A percentile compares a stretch with the other conserved stretches of the same genome.
Conservation (phyloP, 2,329 filamentous ascomycete genomes). For the Meredithiella fracta region DNA sequence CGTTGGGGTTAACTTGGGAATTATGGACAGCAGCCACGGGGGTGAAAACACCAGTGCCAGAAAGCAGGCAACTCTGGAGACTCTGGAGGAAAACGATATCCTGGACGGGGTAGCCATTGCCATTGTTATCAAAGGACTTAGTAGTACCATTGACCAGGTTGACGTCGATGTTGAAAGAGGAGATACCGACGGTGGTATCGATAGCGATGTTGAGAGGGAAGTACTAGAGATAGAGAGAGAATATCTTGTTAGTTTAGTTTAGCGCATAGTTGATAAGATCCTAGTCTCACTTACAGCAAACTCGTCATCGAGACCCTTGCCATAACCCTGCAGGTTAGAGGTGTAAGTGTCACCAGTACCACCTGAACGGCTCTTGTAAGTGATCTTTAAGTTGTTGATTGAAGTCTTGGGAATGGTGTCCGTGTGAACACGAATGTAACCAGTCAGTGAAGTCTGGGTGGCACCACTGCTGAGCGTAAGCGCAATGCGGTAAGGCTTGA, state of each 20-base stretch:
- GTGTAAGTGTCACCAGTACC: slow-evolving; percentile 18
- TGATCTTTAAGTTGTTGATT: slow-evolving; percentile 33
- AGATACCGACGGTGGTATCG: slow-evolving; percentile 40
- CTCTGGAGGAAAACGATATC: slow-evolving; percentile 39
- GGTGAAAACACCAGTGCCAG: slow-evolving; percentile 27
- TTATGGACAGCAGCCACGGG: slow-evolving; percentile 34
- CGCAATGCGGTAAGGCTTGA: slow-evolving; percentile 43
- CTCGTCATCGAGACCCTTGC: slow-evolving; percentile 42
- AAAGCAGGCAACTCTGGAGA: slow-evolving; percentile 38
- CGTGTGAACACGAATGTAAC: slow-evolving; percentile 40
- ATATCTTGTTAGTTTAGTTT: not conserved
- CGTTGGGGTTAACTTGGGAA: slow-evolving; percentile 27
- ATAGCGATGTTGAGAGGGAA: slow-evolving; percentile 35
- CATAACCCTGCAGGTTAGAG: slow-evolving; percentile 18
- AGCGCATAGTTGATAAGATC: not conserved
- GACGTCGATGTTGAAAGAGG: slow-evolving; percentile 40
- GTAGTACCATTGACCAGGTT: slow-evolving; percentile 31
- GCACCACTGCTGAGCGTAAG: slow-evolving; percentile 35
- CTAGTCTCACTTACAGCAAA: slow-evolving; percentile 24
- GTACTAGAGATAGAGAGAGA: slow-evolving; percentile 20
- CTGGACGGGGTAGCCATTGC: slow-evolving; percentile 35
- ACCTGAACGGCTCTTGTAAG: slow-evolving; percentile 40
- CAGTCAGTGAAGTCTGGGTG: slow-evolving; percentile 31
- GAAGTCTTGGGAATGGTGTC: slow-evolving; percentile 27
- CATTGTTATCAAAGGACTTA: slow-evolving; percentile 39